A percentile compares a stretch with the other conserved stretches of the same genome.
Evolutionary conservation across 2,329 filamentous ascomycete species (phyloP).

Genomic region (Penicillium hesseltinei): DNA sequence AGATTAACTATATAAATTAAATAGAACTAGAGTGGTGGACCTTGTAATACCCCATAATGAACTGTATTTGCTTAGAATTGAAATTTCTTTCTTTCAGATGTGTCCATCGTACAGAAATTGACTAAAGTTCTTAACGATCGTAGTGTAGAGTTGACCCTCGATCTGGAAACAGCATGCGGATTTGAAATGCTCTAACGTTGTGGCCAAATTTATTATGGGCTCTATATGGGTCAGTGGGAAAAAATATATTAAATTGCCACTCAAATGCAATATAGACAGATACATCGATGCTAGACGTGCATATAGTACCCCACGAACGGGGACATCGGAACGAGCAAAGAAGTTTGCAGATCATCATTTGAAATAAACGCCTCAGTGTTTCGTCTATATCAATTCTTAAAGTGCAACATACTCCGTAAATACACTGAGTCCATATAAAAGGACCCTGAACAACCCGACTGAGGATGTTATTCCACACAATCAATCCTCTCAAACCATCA

Average conservation of each 20-base stretch:
- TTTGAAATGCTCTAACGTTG: background rate
- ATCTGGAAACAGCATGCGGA: background rate
- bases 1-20: no score
- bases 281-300: no score
- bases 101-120: background rate
- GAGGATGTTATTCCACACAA: background rate
- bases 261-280: background rate
- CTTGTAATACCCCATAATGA: no score
- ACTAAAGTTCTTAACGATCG: background rate
- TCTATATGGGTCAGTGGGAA: background rate
- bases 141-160: background rate
- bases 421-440: background rate
- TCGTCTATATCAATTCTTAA: background rate
- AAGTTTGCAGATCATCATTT: background rate
- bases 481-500: background rate
- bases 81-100: no score
- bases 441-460: no score
- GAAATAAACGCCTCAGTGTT: background rate
- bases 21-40: no score
- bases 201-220: no score
- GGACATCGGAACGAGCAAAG: background rate
- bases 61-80: no score
- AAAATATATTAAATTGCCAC: background rate
- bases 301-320: background rate
- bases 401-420: background rate